Conservation (phyloP, 2,329 filamentous ascomycete species). For the Phialophora chinensis region DNA sequence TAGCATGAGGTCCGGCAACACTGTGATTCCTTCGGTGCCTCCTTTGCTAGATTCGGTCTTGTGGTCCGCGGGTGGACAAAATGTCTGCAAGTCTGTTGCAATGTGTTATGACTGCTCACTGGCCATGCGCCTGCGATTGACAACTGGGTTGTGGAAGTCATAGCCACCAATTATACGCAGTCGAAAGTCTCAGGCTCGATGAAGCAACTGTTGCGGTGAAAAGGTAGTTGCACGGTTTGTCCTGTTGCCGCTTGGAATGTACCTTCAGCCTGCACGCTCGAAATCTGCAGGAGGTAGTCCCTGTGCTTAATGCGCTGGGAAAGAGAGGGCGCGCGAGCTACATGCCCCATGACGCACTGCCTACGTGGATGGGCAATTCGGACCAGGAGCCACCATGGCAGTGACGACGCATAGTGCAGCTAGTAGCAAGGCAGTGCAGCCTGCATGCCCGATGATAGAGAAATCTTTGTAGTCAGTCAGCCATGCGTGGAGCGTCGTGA, state of each 20-base stretch:
- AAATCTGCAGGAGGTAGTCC: not conserved
- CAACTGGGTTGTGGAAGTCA: not conserved
- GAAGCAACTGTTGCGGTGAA: not conserved
- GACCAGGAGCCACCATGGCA: not conserved
- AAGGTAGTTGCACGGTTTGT: not conserved
- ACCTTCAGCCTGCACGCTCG: not conserved
- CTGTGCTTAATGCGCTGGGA: too few species aligned
- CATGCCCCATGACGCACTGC: not conserved
- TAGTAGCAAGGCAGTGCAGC: too few species aligned
- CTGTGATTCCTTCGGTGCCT: not conserved
- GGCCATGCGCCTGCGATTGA: not conserved
- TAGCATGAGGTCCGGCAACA: not conserved
- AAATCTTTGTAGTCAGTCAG: not conserved
- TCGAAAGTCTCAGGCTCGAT: not conserved
- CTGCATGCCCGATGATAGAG: too few species aligned
- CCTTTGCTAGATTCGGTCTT: not conserved
- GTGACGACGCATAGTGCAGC: too few species aligned
- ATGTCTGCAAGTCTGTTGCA: not conserved
- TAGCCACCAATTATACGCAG: not conserved
- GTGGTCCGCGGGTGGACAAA: not conserved
- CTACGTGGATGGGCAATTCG: not conserved
- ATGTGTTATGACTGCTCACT: not conserved
- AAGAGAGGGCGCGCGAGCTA: not conserved
- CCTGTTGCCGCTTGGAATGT: not conserved
- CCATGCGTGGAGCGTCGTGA: not conserved